Base-by-base conservation (phyloP, 805 yeast species). In the Aciculoconidium aculeatum region DNA sequence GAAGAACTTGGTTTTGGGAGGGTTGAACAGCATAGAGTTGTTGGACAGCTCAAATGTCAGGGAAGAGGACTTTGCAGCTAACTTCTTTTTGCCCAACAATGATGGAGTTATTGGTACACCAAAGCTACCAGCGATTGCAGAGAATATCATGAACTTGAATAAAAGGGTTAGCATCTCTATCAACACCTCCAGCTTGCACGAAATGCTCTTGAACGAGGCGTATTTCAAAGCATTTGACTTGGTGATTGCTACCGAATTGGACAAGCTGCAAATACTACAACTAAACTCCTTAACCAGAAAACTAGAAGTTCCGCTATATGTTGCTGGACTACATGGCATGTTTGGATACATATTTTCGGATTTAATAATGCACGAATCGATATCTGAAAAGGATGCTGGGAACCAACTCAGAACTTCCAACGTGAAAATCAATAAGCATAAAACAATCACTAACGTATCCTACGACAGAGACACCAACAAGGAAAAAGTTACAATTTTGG, bases 1-100 rank as follows among this genome's bases (percentile, higher is more conserved):
- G 20, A 90, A 92, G 55, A 88, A 88, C 52, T 53, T 92, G 27
- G 84, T 84, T 11, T 67, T 92, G 14, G 94, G 95, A 16, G 98
- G 98, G 4, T 64, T 90, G 34, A 95, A 94, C 3, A 61, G 79
- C 1, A 55, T 90, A 16, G 77, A 79, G n/a, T 59, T 92, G 0
- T 48, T 78, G 32, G 96, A 88, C 55, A 45, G 54, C 18, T 57
- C 77, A 3, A 43, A 27, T 0, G 72, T 84, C 1, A 48, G 53
- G 2, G 80, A 72, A 20, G 73, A 68, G 23, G 95, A 85, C 47
- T 67, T 81, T 35, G 76, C 77, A 3, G 68, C 77, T 1, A 92
- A 87, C 51, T 88, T 86, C 53, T 84, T 85, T 49, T 49, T 85
- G 15, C 70, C 69, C 7, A 57, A 61, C 31, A 70, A 69, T 27